Percentiles rank a stretch among this genome's conserved stretches.
Evolutionary conservation across 176 grass and related monocot species (phyloP).

Genomic region (Alopecurus myosuroides): DNA sequence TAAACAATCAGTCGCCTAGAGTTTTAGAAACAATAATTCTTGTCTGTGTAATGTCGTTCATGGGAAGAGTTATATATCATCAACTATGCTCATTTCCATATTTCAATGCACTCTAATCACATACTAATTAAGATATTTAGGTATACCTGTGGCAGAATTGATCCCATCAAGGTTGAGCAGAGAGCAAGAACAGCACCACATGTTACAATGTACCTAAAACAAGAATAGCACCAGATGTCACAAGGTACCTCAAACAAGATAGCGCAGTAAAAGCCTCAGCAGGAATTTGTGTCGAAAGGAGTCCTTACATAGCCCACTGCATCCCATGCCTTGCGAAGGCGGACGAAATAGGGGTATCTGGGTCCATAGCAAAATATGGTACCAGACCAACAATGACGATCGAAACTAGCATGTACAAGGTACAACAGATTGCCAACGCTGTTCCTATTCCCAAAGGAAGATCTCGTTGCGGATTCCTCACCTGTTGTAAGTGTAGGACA

Average conservation of each 20-base stretch:
- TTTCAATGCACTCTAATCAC: neutral
- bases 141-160: constrained; percentile 76
- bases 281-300: no score
- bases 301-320: constrained; percentile 67
- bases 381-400: constrained; percentile 76
- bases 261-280: no score
- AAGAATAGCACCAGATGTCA: no score
- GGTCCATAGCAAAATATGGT: constrained; percentile 87
- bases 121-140: neutral
- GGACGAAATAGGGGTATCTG: constrained; percentile 76
- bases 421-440: constrained; percentile 53
- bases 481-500: constrained; percentile 33
- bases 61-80: neutral
- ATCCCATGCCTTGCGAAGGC: constrained; percentile 65
- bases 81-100: neutral
- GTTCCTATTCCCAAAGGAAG: constrained; percentile 64
- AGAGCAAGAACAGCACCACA: constrained; percentile 78
- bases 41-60: no score
- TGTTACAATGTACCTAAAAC: constrained; percentile 68
- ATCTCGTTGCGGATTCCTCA: constrained; percentile 78
- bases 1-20: neutral
- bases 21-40: no score
- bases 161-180: constrained; percentile 72
- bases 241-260: neutral
- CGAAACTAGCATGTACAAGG: constrained; percentile 83